phyloP scores from a whole-genome alignment of 495 filamentous ascomycete species.

The Tuber magnatum region DNA sequence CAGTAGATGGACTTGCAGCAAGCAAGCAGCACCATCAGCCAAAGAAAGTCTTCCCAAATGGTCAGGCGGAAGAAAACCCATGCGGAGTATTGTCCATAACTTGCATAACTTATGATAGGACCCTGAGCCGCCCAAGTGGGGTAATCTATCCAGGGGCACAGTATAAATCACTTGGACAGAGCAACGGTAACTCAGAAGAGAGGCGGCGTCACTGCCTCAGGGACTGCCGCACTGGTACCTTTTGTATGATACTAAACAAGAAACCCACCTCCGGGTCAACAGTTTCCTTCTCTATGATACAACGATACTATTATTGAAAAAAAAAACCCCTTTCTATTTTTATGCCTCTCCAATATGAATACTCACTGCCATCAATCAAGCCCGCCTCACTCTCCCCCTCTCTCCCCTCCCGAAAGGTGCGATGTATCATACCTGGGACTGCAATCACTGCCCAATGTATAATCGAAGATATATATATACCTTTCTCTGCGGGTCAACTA shows the following conservation, averaged over 20 bases:
- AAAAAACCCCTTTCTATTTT: background rate
- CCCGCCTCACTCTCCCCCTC: background rate
- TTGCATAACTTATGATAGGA: background rate
- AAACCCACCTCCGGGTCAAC: background rate
- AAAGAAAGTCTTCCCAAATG: slow-evolving; percentile 4
- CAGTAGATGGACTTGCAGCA: background rate
- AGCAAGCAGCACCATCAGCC: background rate
- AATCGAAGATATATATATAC: background rate
- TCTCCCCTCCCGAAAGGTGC: background rate
- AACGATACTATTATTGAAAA: background rate
- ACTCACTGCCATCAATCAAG: background rate
- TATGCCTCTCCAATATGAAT: background rate
- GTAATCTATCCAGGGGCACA: slow-evolving; percentile 1
- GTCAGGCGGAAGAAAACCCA: background rate
- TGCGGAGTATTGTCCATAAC: background rate
- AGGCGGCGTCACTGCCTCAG: slow-evolving; percentile 1
- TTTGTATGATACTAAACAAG: background rate
- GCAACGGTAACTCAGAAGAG: background rate
- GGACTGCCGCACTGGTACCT: background rate
- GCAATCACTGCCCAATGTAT: background rate
- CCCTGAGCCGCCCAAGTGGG: background rate
- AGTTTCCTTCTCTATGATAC: background rate
- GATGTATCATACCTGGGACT: background rate
- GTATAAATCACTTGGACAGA: background rate
- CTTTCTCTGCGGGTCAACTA: background rate